Conservation (phyloP, 1,284 basidiomycete species). For the Pseudomicrostroma phylloplanum region DNA sequence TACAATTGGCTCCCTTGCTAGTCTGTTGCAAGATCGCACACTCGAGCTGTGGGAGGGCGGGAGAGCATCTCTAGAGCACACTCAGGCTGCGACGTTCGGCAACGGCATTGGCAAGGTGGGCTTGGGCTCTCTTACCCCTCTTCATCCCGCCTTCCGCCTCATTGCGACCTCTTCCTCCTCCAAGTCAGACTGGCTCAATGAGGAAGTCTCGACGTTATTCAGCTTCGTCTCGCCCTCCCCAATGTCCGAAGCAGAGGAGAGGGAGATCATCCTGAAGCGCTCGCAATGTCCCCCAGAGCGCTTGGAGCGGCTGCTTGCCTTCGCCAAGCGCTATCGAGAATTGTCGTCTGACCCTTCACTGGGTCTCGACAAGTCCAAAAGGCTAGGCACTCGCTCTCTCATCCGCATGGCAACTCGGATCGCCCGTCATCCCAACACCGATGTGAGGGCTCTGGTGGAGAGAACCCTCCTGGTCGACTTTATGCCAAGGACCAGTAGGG, state of each 20-base stretch:
- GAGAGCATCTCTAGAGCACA: slow-evolving; percentile 19
- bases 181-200: slow-evolving; percentile 48
- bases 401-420: slow-evolving; percentile 48
- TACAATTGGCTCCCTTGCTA: slow-evolving; percentile 42
- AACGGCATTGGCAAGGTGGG: slow-evolving; percentile 11
- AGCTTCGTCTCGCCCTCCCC: slow-evolving; percentile 44
- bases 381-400: slow-evolving; percentile 50
- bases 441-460: slow-evolving; percentile 42
- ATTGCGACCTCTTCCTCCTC: slow-evolving; percentile 46
- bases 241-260: slow-evolving; percentile 50
- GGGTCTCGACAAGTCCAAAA: slow-evolving; percentile 44
- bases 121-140: slow-evolving; percentile 19
- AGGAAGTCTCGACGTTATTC: slow-evolving; percentile 48
- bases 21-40: slow-evolving; percentile 46
- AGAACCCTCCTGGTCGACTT: slow-evolving; percentile 50
- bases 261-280: slow-evolving; percentile 28
- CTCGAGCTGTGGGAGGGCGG: slow-evolving; percentile 46
- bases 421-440: slow-evolving; percentile 40
- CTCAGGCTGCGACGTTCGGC: neutral
- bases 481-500: slow-evolving; percentile 47
- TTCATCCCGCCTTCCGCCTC: slow-evolving; percentile 44
- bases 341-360: slow-evolving; percentile 38
- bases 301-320: slow-evolving; percentile 37
- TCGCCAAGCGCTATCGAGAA: slow-evolving; percentile 44
- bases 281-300: slow-evolving; percentile 14